phyloP scores from a whole-genome alignment of 2,329 filamentous ascomycete genomes.

The Aspergillus sp. region DNA sequence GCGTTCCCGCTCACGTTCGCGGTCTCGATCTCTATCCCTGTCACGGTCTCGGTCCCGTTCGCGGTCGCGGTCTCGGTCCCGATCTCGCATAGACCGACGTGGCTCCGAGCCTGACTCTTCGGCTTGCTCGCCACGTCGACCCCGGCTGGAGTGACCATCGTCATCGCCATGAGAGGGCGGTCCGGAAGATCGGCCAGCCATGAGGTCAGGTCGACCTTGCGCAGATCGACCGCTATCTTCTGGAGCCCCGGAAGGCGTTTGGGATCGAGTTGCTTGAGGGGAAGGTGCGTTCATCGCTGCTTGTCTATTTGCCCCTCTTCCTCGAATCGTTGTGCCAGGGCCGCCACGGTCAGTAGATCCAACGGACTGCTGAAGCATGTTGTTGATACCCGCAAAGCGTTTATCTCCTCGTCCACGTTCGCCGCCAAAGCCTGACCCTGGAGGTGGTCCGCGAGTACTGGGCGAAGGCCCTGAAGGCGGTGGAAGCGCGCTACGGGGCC shows the following conservation, averaged over 20 bases:
- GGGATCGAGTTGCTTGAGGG: constrained; percentile 26
- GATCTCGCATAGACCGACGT: constrained; percentile 27
- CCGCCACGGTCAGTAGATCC: constrained; percentile 26
- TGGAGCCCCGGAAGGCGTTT: constrained; percentile 22
- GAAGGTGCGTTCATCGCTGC: constrained; percentile 25
- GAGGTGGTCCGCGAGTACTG: constrained; percentile 30
- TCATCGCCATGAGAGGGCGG: constrained; percentile 14
- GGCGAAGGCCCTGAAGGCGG: constrained; percentile 32
- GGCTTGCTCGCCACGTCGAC: constrained; percentile 27
- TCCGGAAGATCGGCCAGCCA: constrained; percentile 22
- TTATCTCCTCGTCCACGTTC: constrained; percentile 42
- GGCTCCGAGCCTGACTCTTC: constrained; percentile 31
- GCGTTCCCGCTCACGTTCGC: constrained; percentile 21
- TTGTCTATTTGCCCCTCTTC: constrained; percentile 35
- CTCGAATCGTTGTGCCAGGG: constrained; percentile 33
- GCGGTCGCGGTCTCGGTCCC: constrained; percentile 26
- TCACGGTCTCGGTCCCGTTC: constrained; percentile 19
- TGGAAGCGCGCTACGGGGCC: constrained; percentile 33
- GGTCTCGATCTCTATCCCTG: constrained; percentile 17
- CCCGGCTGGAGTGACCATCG: constrained; percentile 23
- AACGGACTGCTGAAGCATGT: constrained; percentile 42
- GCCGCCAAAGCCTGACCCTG: constrained; percentile 30
- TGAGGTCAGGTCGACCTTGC: constrained; percentile 29
- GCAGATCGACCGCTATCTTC: constrained; percentile 18
- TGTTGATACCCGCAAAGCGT: constrained; percentile 44